These are phyloP conservation scores for Cystobasidiaceae sp. DNA, from an alignment of 1,284 basidiomycete genomes.

Conservation along the genomic window DNA sequence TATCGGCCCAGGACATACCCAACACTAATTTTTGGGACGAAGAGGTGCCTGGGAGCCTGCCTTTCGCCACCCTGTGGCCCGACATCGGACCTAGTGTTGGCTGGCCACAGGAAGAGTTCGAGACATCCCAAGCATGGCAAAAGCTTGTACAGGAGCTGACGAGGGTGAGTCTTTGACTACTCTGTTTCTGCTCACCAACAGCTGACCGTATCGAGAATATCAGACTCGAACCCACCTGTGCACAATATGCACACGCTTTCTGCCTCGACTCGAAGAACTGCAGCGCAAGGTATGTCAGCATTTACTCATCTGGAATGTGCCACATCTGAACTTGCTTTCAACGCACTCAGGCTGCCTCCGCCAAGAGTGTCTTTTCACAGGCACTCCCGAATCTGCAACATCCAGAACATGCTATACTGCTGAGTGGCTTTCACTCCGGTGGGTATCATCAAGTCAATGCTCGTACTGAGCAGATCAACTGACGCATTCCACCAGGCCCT, in stretches of 20 bases:
- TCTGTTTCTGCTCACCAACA: background rate
- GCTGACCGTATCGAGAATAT: background rate
- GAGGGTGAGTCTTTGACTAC: background rate
- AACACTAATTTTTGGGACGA: conserved; percentile 29
- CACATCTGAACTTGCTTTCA: background rate
- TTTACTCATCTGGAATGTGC: background rate
- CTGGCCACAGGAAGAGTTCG: background rate
- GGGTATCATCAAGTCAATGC: background rate
- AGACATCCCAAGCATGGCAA: conserved; percentile 18
- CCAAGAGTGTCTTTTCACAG: conserved; percentile 5
- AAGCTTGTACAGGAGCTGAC: conserved; percentile 11
- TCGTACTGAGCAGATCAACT: background rate
- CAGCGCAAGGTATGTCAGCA: conserved; percentile 8
- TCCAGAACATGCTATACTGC: conserved; percentile 29
- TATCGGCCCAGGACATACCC: conserved; percentile 23
- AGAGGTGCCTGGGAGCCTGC: conserved; percentile 3
- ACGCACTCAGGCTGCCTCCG: background rate
- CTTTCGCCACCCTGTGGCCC: conserved; percentile 4
- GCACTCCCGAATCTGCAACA: conserved; percentile 26
- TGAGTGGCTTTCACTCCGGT: conserved; percentile 26
- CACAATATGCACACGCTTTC: conserved; percentile 25
- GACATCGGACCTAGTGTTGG: background rate
- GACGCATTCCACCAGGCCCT: background rate
- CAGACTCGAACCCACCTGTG: conserved; percentile 13
- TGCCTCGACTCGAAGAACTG: conserved; percentile 25